These are phyloP conservation scores for Aspergillus clavatus DNA, from an alignment of 2,329 filamentous ascomycete species.

Conservation along the genomic window DNA sequence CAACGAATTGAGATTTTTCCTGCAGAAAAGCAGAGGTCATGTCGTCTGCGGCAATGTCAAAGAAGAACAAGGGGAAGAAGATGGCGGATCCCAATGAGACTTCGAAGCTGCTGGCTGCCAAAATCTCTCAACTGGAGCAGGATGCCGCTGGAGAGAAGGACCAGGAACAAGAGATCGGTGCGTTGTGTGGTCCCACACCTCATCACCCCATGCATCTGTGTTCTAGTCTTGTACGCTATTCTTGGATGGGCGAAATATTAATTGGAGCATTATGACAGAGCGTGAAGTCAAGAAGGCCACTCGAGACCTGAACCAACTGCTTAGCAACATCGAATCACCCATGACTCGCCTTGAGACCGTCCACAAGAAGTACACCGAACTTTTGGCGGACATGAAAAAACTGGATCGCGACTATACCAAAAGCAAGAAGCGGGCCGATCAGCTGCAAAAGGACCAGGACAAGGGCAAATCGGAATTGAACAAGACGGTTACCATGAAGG, in stretches of 20 bases:
- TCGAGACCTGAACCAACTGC: constrained; percentile 79
- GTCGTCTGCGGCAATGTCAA: constrained; percentile 52
- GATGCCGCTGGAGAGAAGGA: constrained; percentile 92
- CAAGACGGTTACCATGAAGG: constrained; percentile 85
- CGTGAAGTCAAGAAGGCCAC: constrained; percentile 92
- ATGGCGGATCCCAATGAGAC: constrained; percentile 79
- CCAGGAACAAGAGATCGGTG: constrained; percentile 93
- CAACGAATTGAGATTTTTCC: not conserved
- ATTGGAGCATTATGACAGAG: constrained; percentile 53
- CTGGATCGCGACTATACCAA: constrained; percentile 91
- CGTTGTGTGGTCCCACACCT: constrained; percentile 32
- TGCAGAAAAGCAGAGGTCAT: constrained; percentile 24
- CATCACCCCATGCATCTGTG: constrained; percentile 2
- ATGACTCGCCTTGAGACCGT: constrained; percentile 87
- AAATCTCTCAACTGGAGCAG: constrained; percentile 91
- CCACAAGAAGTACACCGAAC: constrained; percentile 84
- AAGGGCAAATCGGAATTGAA: constrained; percentile 79
- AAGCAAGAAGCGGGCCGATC: constrained; percentile 91
- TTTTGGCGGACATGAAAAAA: constrained; percentile 91
- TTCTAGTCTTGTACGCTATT: constrained; percentile 15
- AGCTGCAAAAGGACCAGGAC: constrained; percentile 95
- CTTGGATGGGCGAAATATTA: constrained; percentile 12
- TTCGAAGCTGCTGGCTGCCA: constrained; percentile 82
- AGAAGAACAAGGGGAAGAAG: constrained; percentile 84
- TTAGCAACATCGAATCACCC: constrained; percentile 82